Evolutionary conservation across 306 rosid species (phyloP).

Genomic region (Sicyos edulis): DNA sequence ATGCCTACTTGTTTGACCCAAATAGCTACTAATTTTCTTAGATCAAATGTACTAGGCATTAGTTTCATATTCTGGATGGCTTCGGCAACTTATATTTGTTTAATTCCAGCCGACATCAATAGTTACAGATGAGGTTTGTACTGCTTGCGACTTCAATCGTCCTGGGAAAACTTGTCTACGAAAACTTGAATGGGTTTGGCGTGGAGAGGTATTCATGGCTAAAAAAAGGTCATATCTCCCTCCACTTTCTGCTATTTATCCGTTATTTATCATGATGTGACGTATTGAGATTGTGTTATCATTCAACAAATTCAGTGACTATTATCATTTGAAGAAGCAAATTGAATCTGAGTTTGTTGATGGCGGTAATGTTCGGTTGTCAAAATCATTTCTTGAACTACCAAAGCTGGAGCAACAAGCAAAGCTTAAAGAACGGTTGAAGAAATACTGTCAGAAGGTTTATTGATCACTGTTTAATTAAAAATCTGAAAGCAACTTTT

Average conservation of each 20-base stretch:
- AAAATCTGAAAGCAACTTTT: slow-evolving; percentile 29
- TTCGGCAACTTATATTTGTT: slow-evolving; percentile 9
- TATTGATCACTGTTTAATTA: slow-evolving; percentile 19
- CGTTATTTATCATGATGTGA: slow-evolving; percentile 20
- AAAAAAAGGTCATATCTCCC: slow-evolving; percentile 55
- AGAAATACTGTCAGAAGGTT: slow-evolving; percentile 98
- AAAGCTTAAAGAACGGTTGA: slow-evolving; percentile 81
- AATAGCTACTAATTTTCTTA: not conserved
- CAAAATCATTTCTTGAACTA: slow-evolving; percentile 83
- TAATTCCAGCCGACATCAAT: slow-evolving; percentile 82
- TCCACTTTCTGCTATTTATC: slow-evolving; percentile 11
- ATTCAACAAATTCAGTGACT: slow-evolving; percentile 57
- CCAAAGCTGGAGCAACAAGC: slow-evolving; percentile 79
- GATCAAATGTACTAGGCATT: slow-evolving; percentile 2
- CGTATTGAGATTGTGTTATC: slow-evolving; percentile 28
- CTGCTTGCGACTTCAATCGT: slow-evolving; percentile 98
- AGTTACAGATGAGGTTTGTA: slow-evolving; percentile 88
- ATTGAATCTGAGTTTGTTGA: slow-evolving; percentile 90
- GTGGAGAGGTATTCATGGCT: slow-evolving; percentile 86
- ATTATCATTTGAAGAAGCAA: slow-evolving; percentile 83
- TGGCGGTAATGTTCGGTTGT: slow-evolving; percentile 38
- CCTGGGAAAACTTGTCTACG: slow-evolving; percentile 95
- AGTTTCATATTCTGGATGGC: not conserved
- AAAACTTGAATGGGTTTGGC: slow-evolving; percentile 99
- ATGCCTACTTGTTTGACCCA: not conserved